Evolutionary conservation across 1,284 basidiomycete species (phyloP).

Genomic region (Sporisorium graminicola): DNA sequence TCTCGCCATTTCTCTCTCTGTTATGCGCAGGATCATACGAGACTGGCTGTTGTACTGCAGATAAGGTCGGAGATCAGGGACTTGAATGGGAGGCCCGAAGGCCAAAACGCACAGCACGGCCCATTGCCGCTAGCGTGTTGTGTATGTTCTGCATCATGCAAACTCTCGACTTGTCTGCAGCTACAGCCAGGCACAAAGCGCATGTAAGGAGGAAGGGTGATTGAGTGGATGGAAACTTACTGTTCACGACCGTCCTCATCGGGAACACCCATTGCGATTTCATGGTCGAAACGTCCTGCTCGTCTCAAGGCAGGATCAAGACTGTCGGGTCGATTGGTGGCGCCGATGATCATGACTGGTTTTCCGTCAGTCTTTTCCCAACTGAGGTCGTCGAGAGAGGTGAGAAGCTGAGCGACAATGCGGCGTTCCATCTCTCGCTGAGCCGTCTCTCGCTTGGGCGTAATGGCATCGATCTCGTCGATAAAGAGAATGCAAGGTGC

Average conservation of each 20-base stretch:
- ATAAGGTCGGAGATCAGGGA: slow-evolving; percentile 41
- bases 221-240: slow-evolving; percentile 74
- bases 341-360: slow-evolving; percentile 93
- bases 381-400: slow-evolving; percentile 92
- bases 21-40: too few relatives aligned
- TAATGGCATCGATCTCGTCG: slow-evolving; percentile 98
- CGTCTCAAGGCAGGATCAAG: slow-evolving; percentile 91
- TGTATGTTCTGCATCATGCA: slow-evolving; percentile 53
- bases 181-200: background rate
- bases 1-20: background rate
- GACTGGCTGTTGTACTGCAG: slow-evolving; percentile 6
- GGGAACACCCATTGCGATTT: slow-evolving; percentile 96
- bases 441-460: slow-evolving; percentile 95
- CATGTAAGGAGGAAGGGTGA: too few relatives aligned
- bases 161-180: slow-evolving; percentile 10
- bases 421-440: slow-evolving; percentile 92
- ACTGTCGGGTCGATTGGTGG: slow-evolving; percentile 94
- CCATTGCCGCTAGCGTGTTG: slow-evolving; percentile 53
- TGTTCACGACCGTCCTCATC: slow-evolving; percentile 82
- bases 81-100: slow-evolving; percentile 61
- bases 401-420: slow-evolving; percentile 95
- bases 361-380: slow-evolving; percentile 79
- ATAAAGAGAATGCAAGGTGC: slow-evolving; percentile 69
- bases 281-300: slow-evolving; percentile 95
- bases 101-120: slow-evolving; percentile 49